Evolutionary conservation across 1,284 basidiomycete species (phyloP), one percentile per base, ranked within the genome.

Genomic region (Cryptococcus neoformans): DNA sequence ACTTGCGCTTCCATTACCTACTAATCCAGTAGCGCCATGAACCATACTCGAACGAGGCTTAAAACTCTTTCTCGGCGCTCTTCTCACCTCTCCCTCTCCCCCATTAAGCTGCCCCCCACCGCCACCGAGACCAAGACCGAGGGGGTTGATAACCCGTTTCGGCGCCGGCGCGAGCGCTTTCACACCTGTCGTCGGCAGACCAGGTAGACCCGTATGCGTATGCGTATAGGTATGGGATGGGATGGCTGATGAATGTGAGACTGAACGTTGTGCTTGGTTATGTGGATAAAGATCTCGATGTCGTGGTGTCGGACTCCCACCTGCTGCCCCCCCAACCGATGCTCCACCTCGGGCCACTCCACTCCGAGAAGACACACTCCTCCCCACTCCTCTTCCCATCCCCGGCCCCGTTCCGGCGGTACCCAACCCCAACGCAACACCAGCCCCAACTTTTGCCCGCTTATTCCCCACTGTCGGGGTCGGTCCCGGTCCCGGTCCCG

Each of bases 41-140:
- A 16, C 41, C 42, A 44, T 34, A 21, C 57, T 54, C 48, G 9
- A 21, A 16, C 75, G 64, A 21, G 75, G 75, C 46, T 67, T 71
- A 59, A 77, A 94, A 70, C 84, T 93, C 53, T 81, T 78, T 49
- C 76, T 88, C 17, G 82, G 87, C 17, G 82, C 83, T 12, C 50
- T 77, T 89, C 46, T 64, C 88, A 28, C 82, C 86, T 10, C 69
- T 81, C 4, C 69, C 79, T 28, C 77, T 21, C 21, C 21, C 28
- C 21, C 21, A 21, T 21, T 21, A 21, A 21, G 21, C 21, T 21
- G 21, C 39, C 28, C 40, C 85, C 88, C 67, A n/a, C n/a, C n/a
- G 21, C 21, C 21, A 21, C 21, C 21, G 21, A 21, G 21, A 21
- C 21, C 21, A 21, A 21, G 21, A 21, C 21, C 21, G 21, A 21